These are phyloP conservation scores for Scheffersomyces titani DNA, from an alignment of 1,139 yeast genomes.

Conservation along the genomic window DNA sequence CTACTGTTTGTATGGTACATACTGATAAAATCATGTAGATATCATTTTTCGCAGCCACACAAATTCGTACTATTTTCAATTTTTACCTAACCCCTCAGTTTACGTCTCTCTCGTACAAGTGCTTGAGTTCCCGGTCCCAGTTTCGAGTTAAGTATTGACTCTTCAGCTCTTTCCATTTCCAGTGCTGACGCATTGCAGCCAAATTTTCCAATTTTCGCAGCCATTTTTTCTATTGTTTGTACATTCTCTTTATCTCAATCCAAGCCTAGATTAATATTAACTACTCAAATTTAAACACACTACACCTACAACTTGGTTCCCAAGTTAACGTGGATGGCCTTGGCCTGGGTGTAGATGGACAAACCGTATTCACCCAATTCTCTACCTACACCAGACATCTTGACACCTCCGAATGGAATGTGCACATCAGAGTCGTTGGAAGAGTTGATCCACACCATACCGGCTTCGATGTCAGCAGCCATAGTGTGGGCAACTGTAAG, in stretches of 20 bases:
- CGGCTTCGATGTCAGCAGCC: constrained; percentile 50
- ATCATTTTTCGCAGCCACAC: too few species aligned
- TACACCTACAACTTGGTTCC: constrained; percentile 28
- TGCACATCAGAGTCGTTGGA: constrained; percentile 76
- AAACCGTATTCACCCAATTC: constrained; percentile 87
- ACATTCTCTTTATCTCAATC: background rate
- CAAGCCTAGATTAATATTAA: background rate
- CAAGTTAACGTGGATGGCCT: constrained; percentile 73
- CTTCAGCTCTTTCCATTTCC: too few species aligned
- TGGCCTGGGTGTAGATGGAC: constrained; percentile 72
- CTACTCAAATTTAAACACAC: background rate
- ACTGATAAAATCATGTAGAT: too few species aligned
- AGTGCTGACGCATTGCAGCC: too few species aligned
- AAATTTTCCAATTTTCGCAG: background rate
- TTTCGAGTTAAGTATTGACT: too few species aligned
- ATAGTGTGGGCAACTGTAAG: constrained; percentile 40
- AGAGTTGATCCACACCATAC: constrained; percentile 63
- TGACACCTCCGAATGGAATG: constrained; percentile 79
- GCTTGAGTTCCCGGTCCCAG: too few species aligned
- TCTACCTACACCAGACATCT: constrained; percentile 84
- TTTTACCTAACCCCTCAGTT: too few species aligned
- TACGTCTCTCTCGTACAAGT: too few species aligned
- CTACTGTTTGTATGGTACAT: too few species aligned
- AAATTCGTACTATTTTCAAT: too few species aligned
- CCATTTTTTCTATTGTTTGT: background rate